These are phyloP conservation scores for Hypoxylon fuscum DNA, from an alignment of 495 filamentous ascomycete species.

Conservation along the genomic window DNA sequence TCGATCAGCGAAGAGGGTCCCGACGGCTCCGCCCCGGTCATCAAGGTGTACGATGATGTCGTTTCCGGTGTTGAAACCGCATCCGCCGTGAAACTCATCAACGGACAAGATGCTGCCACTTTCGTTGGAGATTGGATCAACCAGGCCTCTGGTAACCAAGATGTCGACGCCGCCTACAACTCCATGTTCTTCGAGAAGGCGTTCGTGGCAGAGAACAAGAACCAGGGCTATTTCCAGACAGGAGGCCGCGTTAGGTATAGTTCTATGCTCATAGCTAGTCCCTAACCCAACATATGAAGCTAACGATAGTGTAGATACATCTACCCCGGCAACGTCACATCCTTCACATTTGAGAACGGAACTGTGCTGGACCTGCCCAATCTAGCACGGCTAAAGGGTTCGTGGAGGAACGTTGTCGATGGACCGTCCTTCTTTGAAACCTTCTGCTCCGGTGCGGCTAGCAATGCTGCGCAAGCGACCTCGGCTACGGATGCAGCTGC, in stretches of 20 bases:
- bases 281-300: background rate
- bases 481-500: constrained; percentile 25
- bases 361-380: constrained; percentile 47
- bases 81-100: constrained; percentile 48
- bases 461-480: constrained; percentile 10
- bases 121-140: constrained; percentile 45
- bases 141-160: constrained; percentile 48
- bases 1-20: constrained; percentile 51
- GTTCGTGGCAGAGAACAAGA: constrained; percentile 34
- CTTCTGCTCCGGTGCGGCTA: constrained; percentile 45
- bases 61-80: constrained; percentile 33
- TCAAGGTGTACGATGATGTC: constrained; percentile 50
- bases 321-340: constrained; percentile 51
- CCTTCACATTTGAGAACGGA: constrained; percentile 56
- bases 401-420: constrained; percentile 46
- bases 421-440: constrained; percentile 49
- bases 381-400: constrained; percentile 47
- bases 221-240: constrained; percentile 40
- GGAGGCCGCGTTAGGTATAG: constrained; percentile 44
- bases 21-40: constrained; percentile 46
- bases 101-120: constrained; percentile 47
- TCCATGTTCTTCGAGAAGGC: constrained; percentile 52
- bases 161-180: constrained; percentile 61
- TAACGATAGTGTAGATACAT: constrained; percentile 39
- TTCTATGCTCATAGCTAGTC: background rate